Evolutionary conservation across 257 asterid species (phyloP), one percentile per base, ranked within the genome.

Genomic region (Forsythia viridissima): DNA sequence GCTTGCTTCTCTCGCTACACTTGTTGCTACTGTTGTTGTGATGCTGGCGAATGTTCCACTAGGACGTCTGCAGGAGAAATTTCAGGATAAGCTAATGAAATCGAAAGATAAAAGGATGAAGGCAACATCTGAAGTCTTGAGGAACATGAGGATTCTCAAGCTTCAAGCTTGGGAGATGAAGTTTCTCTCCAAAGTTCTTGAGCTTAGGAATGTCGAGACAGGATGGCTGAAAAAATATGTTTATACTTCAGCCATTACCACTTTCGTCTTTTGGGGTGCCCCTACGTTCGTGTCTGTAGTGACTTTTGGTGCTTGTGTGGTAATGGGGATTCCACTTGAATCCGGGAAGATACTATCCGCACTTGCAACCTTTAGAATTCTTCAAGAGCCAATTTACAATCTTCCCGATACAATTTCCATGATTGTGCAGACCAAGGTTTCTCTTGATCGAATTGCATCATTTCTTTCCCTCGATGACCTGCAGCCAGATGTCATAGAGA

Each of bases 121-220:
- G 75, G 85, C 94, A 6, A 93, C 96, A 4, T 93, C 97, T 59
- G 98, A 95, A 84, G 89, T 95, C 11, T 86, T 95, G 88, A 86
- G 95, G 85, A 95, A 93, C 85, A 95, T 95, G 98, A 88, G 97
- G 81, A 92, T 93, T 72, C 96, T 95, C 71, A 95, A 93, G 82
- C 96, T 95, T 67, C 99, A 95, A 79, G 94, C 97, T 24, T 93
- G 99, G 99, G 99, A 95, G 82, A 39, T 90, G 89, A 90, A 93
- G 88, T 92, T 93, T 68, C 87, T 93, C 11, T 83, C 93, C 3
- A 95, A 81, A 74, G 90, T 94, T 71, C 61, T 81, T 6, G 96
- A 86, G 24, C 86, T 88, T 36, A 85, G 99, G 74, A 86, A 84
- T 41, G 87, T 65, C 0, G 99, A 95, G 86, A 75, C 88, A 36